Percentiles rank a stretch among this genome's conserved stretches.
Conservation (phyloP, 2,329 filamentous ascomycete genomes). For the Ceratocystis destructans region DNA sequence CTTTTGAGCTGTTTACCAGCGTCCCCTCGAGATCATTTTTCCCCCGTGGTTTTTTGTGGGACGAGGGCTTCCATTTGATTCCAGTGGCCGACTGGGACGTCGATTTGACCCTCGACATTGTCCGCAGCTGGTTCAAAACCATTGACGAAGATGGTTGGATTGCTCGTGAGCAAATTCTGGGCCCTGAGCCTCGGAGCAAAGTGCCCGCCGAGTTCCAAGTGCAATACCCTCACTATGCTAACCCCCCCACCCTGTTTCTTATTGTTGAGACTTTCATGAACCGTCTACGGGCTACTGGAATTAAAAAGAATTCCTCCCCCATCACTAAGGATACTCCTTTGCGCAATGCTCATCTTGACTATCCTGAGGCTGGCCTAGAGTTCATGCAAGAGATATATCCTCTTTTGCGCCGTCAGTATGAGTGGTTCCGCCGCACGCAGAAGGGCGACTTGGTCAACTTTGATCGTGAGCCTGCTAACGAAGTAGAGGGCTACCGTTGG, state of each 20-base stretch:
- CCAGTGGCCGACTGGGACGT: constrained; percentile 90
- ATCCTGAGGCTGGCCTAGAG: constrained; percentile 46
- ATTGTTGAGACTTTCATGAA: constrained; percentile 73
- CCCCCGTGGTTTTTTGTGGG: constrained; percentile 91
- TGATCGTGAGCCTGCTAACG: constrained; percentile 74
- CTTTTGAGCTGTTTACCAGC: constrained; percentile 78
- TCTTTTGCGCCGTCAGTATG: constrained; percentile 73
- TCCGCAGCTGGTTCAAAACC: constrained; percentile 88
- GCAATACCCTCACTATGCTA: constrained; percentile 95
- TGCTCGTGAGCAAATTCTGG: constrained; percentile 86
- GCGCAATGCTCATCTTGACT: constrained; percentile 18
- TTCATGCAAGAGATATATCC: constrained; percentile 73
- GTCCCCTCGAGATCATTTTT: constrained; percentile 93
- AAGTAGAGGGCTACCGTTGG: constrained; percentile 92
- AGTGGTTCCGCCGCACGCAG: constrained; percentile 92
- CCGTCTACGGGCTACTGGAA: constrained; percentile 42
- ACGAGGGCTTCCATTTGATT: constrained; percentile 90
- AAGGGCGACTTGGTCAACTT: constrained; percentile 80
- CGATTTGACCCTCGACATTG: constrained; percentile 71
- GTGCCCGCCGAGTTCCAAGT: constrained; percentile 86
- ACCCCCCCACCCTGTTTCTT: constrained; percentile 88
- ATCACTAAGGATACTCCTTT: constrained; percentile 16
- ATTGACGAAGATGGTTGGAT: constrained; percentile 99
- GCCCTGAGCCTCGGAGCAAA: constrained; percentile 81
- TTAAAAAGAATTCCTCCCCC: constrained; percentile 13